Evolutionary conservation across 768 basidiomycete species (phyloP).

Genomic region (Cystobasidiopsis lactophilus): DNA sequence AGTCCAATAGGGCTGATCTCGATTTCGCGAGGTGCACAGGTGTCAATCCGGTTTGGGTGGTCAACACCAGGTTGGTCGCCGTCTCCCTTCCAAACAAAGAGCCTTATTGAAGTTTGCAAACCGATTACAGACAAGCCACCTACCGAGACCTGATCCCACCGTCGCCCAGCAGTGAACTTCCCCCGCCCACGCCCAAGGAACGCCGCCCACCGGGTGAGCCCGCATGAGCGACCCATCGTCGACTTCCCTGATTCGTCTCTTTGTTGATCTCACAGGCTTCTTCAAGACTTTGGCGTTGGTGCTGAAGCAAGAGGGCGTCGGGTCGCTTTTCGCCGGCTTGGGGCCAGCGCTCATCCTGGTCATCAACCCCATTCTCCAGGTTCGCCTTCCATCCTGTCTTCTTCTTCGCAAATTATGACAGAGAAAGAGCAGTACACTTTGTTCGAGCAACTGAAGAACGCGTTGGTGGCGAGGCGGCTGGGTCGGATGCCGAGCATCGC

Average conservation of each 20-base stretch:
- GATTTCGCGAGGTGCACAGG: slow-evolving; percentile 58
- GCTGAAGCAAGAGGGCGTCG: slow-evolving; percentile 45
- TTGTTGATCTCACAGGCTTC: slow-evolving; percentile 37
- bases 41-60: slow-evolving; percentile 90
- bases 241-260: no score
- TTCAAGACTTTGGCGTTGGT: slow-evolving; percentile 47
- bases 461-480: slow-evolving; percentile 41
- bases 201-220: no score
- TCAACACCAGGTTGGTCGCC: slow-evolving; percentile 38
- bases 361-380: slow-evolving; percentile 70
- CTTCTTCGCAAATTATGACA: background rate
- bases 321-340: slow-evolving; percentile 79
- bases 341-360: slow-evolving; percentile 84
- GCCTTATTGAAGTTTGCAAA: slow-evolving; percentile 6
- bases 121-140: no score
- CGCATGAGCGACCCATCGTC: no score
- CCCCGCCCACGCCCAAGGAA: no score
- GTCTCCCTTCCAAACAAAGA: background rate
- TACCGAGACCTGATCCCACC: no score
- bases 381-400: background rate
- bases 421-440: slow-evolving; percentile 61
- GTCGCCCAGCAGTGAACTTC: no score
- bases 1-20: background rate
- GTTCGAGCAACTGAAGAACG: slow-evolving; percentile 86
- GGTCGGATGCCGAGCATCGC: slow-evolving; percentile 33